Base-by-base conservation (phyloP, 176 grass and related monocot genomes). In the Ampelocalamus luodianensis region DNA sequence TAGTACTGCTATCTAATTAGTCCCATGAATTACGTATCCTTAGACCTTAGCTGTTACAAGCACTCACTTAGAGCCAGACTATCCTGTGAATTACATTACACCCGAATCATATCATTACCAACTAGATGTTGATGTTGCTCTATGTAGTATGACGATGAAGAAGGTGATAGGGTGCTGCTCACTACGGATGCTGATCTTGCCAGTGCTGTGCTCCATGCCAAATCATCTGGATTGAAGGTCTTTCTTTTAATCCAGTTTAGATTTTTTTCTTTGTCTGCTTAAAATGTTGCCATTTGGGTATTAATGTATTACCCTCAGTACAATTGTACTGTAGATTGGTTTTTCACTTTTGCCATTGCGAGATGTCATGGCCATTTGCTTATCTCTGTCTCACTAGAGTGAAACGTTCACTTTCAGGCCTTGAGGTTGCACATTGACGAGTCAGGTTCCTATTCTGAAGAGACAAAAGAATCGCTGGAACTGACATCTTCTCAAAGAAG, bases 111-210 rank as follows among this genome's bases (percentile, higher is more conserved):
- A 65, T 40, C 65, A 67, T 27, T n/a, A 49, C 18, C 20, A 72
- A 49, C 79, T 69, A 65, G 8, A 77, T 79, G 40, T 72, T 83
- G 20, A 68, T 86, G 39, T 66, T 80, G 78, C 58, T 83, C 51
- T 48, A 56, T 85, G 69, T 55, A 99, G 96, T 99, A 99, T 75
- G 96, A 99, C 32, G 96, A 96, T 79, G 96, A 99, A 77, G 93
- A 99, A 91, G 90, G 93, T 65, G 96, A 99, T 74, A 90, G 61
- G 74, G 93, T 96, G 49, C 69, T 99, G 38, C 87, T 99, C 16
- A 90, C 84, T 48, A 91, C 90, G 2, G 93, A 96, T 91, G 83
- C 65, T 88, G 96, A 99, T 88, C 88, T 99, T 89, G 45, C 63
- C 15, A 43, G 78, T 75, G 96, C 93, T 83, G 91, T 99, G 22